phyloP scores from a whole-genome alignment of 805 yeast genomes.

The Candida hispaniensis region DNA sequence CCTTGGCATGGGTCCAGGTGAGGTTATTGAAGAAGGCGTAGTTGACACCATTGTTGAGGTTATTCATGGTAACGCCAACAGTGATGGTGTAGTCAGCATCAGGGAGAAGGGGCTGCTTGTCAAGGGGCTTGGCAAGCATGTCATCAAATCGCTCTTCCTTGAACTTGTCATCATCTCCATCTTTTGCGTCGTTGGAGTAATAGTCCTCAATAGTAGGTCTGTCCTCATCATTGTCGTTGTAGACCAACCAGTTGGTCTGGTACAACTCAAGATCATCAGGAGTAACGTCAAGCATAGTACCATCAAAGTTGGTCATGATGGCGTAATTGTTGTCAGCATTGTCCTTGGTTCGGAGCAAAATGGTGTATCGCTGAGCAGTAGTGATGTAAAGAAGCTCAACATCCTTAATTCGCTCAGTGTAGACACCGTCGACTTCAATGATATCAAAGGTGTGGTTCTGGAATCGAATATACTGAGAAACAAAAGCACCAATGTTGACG shows the following conservation, averaged over 20 bases:
- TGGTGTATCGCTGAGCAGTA: conserved; percentile 85
- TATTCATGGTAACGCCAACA: conserved; percentile 74
- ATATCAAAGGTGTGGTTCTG: conserved; percentile 82
- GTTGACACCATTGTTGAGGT: conserved; percentile 75
- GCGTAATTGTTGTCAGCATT: conserved; percentile 58
- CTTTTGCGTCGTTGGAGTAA: conserved; percentile 19
- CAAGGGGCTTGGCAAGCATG: conserved; percentile 57
- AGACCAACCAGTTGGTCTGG: conserved; percentile 64
- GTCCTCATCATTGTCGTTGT: conserved; percentile 42
- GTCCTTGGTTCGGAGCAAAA: conserved; percentile 62
- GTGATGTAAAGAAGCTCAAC: conserved; percentile 68
- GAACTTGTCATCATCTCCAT: conserved; percentile 35
- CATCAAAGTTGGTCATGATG: conserved; percentile 71
- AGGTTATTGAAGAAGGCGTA: conserved; percentile 94
- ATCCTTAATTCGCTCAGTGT: conserved; percentile 55
- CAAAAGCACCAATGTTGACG: conserved; percentile 82
- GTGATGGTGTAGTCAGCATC: conserved; percentile 58
- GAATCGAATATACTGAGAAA: conserved; percentile 78
- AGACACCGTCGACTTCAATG: conserved; percentile 86
- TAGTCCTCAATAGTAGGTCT: conserved; percentile 34
- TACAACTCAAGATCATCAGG: conserved; percentile 60
- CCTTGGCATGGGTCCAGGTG: conserved; percentile 68
- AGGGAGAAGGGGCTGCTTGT: conserved; percentile 42
- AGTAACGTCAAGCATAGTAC: conserved; percentile 65
- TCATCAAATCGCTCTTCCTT: conserved; percentile 52